Base-by-base conservation (phyloP, 169 alveolate genomes). In the Eimeria mitis region DNA sequence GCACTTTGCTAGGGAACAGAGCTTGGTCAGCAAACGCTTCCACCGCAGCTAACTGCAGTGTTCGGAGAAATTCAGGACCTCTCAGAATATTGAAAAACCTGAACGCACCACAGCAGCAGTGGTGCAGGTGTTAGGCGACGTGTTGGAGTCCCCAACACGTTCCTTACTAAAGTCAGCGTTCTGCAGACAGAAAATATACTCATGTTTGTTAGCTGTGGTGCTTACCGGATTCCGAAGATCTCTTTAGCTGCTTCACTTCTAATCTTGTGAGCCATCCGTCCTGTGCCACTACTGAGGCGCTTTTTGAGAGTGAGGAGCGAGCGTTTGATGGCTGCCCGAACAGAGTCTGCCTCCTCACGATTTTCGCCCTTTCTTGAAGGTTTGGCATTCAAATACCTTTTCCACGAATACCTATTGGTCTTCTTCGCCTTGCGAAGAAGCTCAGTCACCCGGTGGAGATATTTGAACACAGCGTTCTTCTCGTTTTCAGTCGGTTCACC, bases 11-110 rank as follows among this genome's bases (percentile, higher is more conserved):
- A 44, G 94, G 94, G 37, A 63, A 87, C 78, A 87, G 65, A 40
- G 94, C 61, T 75, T 61, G 94, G 71, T 87, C 94, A 28, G 94
- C 78, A 42, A 87, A 87, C 4, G 94, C 63, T 83, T 87, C 94
- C 44, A 44, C 81, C 59, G 94, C 94, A 61, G 94, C 94, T 9
- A 87, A n/a, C 34, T 87, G 94, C 31, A 87, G 68, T 61, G 81
- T 65, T 40, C 81, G 61, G 31, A 87, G 71, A 14, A 63, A 87
- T 34, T 87, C 94, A 19, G 68, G 68, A 44, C 94, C 94, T 61
- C 94, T 37, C 83, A 87, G 75, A 65, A 87, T 87, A 61, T 87
- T 87, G 56, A 87, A 63, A 23, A 63, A 31, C 54, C 94, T 87
- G 81, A 65, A n/a, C 11, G 68, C 59, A 65, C 49, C 42, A 56